These are phyloP conservation scores for Dothideomycetes sp. DNA, from an alignment of 2,329 filamentous ascomycete genomes.

Conservation along the genomic window DNA sequence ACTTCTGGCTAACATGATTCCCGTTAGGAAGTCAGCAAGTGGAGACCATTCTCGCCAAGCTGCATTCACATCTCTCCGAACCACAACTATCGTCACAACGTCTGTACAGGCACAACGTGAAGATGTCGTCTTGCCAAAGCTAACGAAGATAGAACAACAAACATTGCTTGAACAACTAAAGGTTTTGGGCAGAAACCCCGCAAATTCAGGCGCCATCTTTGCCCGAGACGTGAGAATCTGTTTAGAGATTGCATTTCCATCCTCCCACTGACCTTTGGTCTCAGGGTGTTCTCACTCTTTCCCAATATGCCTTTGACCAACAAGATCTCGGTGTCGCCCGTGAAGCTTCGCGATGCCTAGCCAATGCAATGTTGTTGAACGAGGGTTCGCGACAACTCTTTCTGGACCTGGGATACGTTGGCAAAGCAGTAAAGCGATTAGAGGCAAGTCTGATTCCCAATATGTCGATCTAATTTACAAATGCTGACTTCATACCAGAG, in stretches of 20 bases:
- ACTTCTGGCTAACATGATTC: too few relatives aligned
- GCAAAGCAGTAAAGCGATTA: constrained; percentile 58
- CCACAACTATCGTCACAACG: constrained; percentile 48
- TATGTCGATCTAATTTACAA: not conserved
- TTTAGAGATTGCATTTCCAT: not conserved
- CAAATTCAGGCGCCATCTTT: constrained; percentile 71
- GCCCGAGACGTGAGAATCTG: constrained; percentile 51
- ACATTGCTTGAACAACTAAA: constrained; percentile 55
- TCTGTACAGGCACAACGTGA: too few relatives aligned
- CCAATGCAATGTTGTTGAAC: constrained; percentile 69
- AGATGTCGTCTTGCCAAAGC: too few relatives aligned
- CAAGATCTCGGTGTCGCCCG: constrained; percentile 52
- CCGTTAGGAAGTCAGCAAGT: constrained; percentile 2
- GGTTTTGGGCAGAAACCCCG: constrained; percentile 61
- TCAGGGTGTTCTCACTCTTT: constrained; percentile 65
- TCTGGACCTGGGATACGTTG: constrained; percentile 56
- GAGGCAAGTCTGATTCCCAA: constrained; percentile 31
- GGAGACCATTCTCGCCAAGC: constrained; percentile 17
- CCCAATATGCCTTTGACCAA: constrained; percentile 61
- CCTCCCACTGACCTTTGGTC: constrained; percentile 11
- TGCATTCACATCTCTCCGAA: constrained; percentile 51
- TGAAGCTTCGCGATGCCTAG: constrained; percentile 70
- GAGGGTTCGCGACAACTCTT: constrained; percentile 59
- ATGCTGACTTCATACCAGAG: constrained; percentile 28
- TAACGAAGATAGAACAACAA: too few relatives aligned